These are phyloP conservation scores for Spizellomyces punctatus DNA, from an alignment of 192 early-diverging fungal genomes.

Conservation along the genomic window DNA sequence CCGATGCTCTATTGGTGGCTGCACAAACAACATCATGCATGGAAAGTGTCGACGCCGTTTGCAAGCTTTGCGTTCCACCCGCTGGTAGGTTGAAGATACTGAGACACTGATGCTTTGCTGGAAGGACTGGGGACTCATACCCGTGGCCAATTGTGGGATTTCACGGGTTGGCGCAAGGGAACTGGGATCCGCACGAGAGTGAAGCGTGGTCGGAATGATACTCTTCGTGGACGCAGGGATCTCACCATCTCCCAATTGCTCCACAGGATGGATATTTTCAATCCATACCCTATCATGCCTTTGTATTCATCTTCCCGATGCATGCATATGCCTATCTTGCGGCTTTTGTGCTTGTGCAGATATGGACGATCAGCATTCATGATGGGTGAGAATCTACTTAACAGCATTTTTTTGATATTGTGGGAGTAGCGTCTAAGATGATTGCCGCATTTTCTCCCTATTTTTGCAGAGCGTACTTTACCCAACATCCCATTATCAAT, in stretches of 20 bases:
- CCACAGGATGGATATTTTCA: conserved; percentile 88
- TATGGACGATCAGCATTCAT: conserved; percentile 98
- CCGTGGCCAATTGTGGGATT: background rate
- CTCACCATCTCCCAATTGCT: background rate
- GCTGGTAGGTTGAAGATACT: conserved; percentile 44
- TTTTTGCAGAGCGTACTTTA: conserved; percentile 65
- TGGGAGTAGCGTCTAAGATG: background rate
- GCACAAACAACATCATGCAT: conserved; percentile 89
- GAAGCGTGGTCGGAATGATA: background rate
- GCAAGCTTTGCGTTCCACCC: conserved; percentile 95
- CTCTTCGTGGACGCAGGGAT: background rate
- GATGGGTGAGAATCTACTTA: conserved; percentile 64
- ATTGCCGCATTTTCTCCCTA: background rate
- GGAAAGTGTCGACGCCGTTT: conserved; percentile 93
- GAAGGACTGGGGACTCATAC: background rate
- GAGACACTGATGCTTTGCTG: background rate
- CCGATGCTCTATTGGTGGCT: conserved; percentile 85
- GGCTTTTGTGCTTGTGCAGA: conserved; percentile 84
- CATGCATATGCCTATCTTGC: conserved; percentile 87
- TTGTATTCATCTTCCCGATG: conserved; percentile 89
- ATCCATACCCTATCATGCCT: conserved; percentile 94
- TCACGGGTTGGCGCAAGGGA: background rate
- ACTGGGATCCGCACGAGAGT: background rate
- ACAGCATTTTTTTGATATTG: background rate
- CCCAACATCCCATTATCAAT: conserved; percentile 73